Evolutionary conservation across 1,284 basidiomycete species (phyloP).

Genomic region (Polyporus tsugae): DNA sequence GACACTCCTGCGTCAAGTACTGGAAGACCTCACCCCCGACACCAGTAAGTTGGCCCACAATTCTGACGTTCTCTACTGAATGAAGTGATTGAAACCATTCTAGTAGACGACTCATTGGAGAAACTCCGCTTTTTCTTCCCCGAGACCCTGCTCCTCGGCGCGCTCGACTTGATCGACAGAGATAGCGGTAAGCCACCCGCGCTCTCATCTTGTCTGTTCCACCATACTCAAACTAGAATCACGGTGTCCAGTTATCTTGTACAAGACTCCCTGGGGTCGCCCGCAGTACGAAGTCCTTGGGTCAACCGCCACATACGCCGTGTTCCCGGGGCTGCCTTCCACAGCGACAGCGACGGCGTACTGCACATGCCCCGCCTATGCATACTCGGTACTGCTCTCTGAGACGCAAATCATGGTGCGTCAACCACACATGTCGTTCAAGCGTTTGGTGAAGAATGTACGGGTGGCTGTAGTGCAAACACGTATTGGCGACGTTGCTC

Average conservation of each 20-base stretch:
- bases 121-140: conserved; percentile 66
- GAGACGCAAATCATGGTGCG: conserved; percentile 71
- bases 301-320: conserved; percentile 66
- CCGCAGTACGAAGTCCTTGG: conserved; percentile 71
- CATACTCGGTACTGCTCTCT: conserved; percentile 64
- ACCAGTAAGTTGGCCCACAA: conserved; percentile 8
- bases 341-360: conserved; percentile 49
- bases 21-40: conserved; percentile 14
- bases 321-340: conserved; percentile 61
- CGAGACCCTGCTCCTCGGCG: conserved; percentile 66
- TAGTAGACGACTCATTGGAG: conserved; percentile 65
- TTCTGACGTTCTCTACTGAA: neutral
- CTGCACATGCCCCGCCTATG: conserved; percentile 80
- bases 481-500: conserved; percentile 71
- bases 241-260: conserved; percentile 63
- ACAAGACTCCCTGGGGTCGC: conserved; percentile 62
- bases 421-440: neutral
- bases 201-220: neutral
- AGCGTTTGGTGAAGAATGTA: neutral
- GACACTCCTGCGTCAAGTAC: conserved; percentile 7
- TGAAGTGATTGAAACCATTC: neutral
- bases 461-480: conserved; percentile 67
- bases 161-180: conserved; percentile 76
- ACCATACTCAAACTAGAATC: neutral
- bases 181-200: conserved; percentile 56